Evolutionary conservation across 139 green algal species (phyloP), one percentile per base, ranked within the genome.

Genomic region (Ettlia oleoabundans): DNA sequence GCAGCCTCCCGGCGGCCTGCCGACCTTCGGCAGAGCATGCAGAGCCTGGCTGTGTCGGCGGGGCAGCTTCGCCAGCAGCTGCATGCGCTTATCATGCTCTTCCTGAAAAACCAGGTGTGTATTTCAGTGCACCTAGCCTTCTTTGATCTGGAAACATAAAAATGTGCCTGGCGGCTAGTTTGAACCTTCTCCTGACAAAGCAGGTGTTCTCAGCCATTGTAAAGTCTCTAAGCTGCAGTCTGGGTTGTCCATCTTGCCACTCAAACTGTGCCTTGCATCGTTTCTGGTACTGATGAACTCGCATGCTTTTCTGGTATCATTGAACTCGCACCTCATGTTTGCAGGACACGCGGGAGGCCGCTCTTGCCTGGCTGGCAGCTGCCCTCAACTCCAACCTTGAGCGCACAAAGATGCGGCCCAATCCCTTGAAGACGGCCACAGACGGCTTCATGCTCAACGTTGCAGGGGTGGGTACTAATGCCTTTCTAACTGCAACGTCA

Each of bases 381-480:
- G 90, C 84, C 3, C 82, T 98, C 35, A 81, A 93, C 32, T 81
- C 76, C 74, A 99, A 98, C 89, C 61, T n/a, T 28, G 95, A 94
- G 72, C 90, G 96, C 21, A 66, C 43, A 40, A 97, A 98, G 88
- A 95, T 98, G 93, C 87, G 90, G 43, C 82, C 84, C 37, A 80
- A 94, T 85, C 33, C 75, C 4, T 47, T 75, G 40, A 65, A 78
- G 32, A 78, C 83, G 1, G 87, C 88, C 26, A 89, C 86, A 5
- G 85, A 98, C 71, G 94, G 94, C 62, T 97, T 97, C 80, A 93
- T 96, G 61, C 52, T 94, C 33, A 99, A 98, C 89, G 81, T 98
- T 37, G 74, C 86, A 4, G 86, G 85, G 47, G 92, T 97, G 47
- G 71, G 75, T 4, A 1, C 0, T 61, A 3, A n/a, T n/a, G n/a